Evolutionary conservation across 225 moss, liverwort and hornwort species (phyloP), one percentile per base, ranked within the genome.

Genomic region (Pseudisothecium myosuroides): DNA sequence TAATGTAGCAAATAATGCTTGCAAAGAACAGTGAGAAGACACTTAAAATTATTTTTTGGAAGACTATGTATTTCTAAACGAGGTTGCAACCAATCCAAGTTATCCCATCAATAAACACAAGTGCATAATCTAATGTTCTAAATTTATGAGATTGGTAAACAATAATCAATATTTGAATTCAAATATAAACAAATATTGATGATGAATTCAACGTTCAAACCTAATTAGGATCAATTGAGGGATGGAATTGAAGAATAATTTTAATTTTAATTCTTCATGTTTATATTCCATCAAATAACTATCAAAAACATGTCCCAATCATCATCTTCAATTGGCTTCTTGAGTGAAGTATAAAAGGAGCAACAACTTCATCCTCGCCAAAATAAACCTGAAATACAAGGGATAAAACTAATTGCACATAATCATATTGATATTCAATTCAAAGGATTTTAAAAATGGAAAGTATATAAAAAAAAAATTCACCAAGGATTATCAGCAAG

Each of bases 401-500:
- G 54, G 5, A 18, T 54, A 14, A 14, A 88, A 72, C 21, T 47
- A 76, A 50, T 20, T 83, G n/a, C 12, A 54, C 29, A 67, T 3
- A 76, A 5, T 43, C 55, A 29, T 29, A 69, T 56, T 45, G 36
- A 79, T 80, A 73, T 50, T 45, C 9, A 50, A 52, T 18, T 86
- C 36, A 68, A 72, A 82, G 52, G 11, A 32, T 34, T 58, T 34
- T 19, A 64, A 58, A 45, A 86, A 64, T 45, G 7, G 41, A 10
- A 29, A 86, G 15, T 52, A 76, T 27, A 82, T 45, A 85, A 76
- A 65, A 62, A 49, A n/a, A 50, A 83, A 71, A 86, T 91, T 94
- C 82, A 94, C 93, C 93, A 89, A 24, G 90, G 49, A 89, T 82
- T 87, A 76, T 92, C 86, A 80, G 47, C 17, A 62, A 88, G 88